phyloP scores from a whole-genome alignment of 495 filamentous ascomycete genomes.

The Penicillium turbatum region DNA sequence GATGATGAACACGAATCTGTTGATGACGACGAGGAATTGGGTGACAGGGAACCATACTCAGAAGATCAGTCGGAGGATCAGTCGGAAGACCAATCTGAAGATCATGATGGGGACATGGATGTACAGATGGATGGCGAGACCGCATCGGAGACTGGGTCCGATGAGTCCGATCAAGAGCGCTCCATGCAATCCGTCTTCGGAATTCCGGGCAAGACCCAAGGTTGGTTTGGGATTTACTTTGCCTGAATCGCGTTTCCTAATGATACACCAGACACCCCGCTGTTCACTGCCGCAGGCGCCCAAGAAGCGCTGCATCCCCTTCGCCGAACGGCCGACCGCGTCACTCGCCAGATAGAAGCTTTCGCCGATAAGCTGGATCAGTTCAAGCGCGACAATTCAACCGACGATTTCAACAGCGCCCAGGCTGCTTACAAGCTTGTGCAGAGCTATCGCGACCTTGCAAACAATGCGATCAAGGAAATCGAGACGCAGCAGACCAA shows the following conservation, averaged over 20 bases:
- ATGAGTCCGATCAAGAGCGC: conserved; percentile 17
- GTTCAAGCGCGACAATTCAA: conserved; percentile 44
- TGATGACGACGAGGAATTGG: conserved; percentile 23
- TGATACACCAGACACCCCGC: conserved; percentile 20
- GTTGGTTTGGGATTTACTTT: conserved; percentile 5
- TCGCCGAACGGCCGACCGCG: conserved; percentile 54
- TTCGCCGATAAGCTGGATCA: conserved; percentile 64
- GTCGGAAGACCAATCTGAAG: conserved; percentile 16
- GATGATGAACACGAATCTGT: conserved; percentile 31
- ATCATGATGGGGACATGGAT: conserved; percentile 29
- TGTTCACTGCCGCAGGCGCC: conserved; percentile 49
- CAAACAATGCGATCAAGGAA: conserved; percentile 40
- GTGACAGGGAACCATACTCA: conserved; percentile 14
- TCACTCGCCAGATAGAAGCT: conserved; percentile 59
- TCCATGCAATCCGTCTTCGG: conserved; percentile 16
- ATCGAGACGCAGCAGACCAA: conserved; percentile 35
- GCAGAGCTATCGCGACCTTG: conserved; percentile 40
- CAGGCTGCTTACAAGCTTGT: conserved; percentile 44
- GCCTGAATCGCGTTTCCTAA: conserved; percentile 13
- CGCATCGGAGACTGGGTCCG: conserved; percentile 17
- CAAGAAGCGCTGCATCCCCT: conserved; percentile 52
- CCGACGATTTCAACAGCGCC: conserved; percentile 34
- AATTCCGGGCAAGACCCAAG: conserved; percentile 10
- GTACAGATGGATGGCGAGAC: conserved; percentile 22
- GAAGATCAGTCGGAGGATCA: conserved; percentile 12